Evolutionary conservation across 2,329 filamentous ascomycete species (phyloP).

Genomic region (Bipolaris gigantea): DNA sequence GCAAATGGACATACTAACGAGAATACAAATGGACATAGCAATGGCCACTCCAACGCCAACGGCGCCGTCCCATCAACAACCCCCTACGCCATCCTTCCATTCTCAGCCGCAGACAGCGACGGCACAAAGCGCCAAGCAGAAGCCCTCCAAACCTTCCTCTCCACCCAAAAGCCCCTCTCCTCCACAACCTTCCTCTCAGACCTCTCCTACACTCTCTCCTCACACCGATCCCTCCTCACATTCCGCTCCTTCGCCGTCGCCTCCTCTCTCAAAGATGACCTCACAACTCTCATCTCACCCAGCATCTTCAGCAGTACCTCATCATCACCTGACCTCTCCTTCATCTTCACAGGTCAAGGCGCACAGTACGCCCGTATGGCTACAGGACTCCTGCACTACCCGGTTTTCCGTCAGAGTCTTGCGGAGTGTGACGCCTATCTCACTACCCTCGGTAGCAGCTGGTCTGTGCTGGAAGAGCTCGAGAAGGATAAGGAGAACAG

Average conservation of each 20-base stretch:
- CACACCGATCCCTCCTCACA: slow-evolving; percentile 20
- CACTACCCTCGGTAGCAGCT: not conserved
- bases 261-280: not conserved
- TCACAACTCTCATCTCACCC: slow-evolving; percentile 1
- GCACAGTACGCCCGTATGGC: slow-evolving; percentile 35
- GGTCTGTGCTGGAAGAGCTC: slow-evolving; percentile 26
- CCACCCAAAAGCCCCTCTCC: not conserved
- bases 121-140: slow-evolving; percentile 8
- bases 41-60: slow-evolving; percentile 1
- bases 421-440: not conserved
- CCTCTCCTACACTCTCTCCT: slow-evolving; percentile 32
- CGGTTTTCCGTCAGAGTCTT: slow-evolving; percentile 7
- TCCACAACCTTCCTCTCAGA: slow-evolving; percentile 1
- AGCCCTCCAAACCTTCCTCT: slow-evolving; percentile 2
- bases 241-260: slow-evolving; percentile 13
- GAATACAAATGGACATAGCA: not conserved
- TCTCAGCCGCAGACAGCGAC: slow-evolving; percentile 13
- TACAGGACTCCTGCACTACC: slow-evolving; percentile 15
- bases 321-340: slow-evolving; percentile 6
- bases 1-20: not conserved
- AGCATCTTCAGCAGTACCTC: slow-evolving; percentile 1
- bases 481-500: slow-evolving; percentile 8
- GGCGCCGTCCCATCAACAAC: not conserved
- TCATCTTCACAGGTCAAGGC: slow-evolving; percentile 38
- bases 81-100: slow-evolving; percentile 27